phyloP scores from a whole-genome alignment of 345 rosid species.

The Eucalyptus pauciflora region DNA sequence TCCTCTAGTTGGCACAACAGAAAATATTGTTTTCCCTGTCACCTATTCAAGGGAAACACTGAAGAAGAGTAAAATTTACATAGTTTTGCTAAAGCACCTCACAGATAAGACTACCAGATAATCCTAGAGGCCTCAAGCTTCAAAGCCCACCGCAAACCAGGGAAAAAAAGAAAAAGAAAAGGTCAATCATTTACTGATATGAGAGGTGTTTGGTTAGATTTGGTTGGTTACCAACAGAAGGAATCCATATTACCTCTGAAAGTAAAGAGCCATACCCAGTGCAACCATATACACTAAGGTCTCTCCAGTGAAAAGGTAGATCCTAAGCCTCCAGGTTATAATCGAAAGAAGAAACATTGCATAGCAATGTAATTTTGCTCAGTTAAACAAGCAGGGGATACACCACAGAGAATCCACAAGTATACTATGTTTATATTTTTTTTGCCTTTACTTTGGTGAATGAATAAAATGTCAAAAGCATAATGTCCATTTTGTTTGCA shows the following conservation, averaged over 20 bases:
- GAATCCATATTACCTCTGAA: neutral
- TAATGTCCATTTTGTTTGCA: neutral
- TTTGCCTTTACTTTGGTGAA: neutral
- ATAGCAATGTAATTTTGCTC: neutral
- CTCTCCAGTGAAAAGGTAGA: neutral
- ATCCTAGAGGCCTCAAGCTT: neutral
- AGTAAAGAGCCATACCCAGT: neutral
- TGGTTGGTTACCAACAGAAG: neutral
- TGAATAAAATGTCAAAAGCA: neutral
- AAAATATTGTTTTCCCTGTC: neutral
- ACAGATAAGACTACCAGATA: neutral
- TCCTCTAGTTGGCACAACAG: neutral
- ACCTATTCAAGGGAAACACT: neutral
- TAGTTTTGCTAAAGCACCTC: neutral
- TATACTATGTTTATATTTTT: neutral
- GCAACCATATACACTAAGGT: neutral
- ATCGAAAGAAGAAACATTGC: neutral
- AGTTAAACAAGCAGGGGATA: neutral
- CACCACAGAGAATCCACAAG: neutral
- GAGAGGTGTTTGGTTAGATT: neutral
- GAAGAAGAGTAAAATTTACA: neutral
- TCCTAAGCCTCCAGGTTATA: neutral
- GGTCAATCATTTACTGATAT: neutral
- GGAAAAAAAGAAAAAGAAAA: neutral
- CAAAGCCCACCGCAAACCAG: neutral